Base-by-base conservation (phyloP, 2,329 filamentous ascomycete genomes). In the Phaeophleospora eucalypticola region DNA sequence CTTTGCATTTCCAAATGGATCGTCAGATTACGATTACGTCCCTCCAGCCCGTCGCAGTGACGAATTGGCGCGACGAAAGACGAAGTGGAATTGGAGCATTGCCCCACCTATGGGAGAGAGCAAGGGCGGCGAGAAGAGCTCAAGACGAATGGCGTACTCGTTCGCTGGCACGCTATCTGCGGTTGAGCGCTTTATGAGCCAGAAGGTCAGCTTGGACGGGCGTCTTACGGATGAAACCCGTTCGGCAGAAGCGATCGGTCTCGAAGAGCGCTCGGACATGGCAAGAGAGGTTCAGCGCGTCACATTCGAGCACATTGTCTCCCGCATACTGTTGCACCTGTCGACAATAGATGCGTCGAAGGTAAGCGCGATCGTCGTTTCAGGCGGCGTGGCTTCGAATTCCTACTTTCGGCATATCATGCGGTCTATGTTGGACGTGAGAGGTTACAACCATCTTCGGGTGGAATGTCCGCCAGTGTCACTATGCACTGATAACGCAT, bases 401-500 rank as follows among this genome's bases (percentile, higher is more conserved):
- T 68, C 69, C 41, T 96, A 86, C 65, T 73, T 98, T 35, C 79
- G 83, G 65, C 78, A 83, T 58, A 77, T 97, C 43, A 41, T 65
- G 43, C 52, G 54, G 21, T 46, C 54, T n/a, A 79, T 75, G 41
- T 71, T 96, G 35, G 77, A 84, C 53, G 78, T 74, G n/a, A 78
- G 85, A 36, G 87, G 87, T 0, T 84, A 81, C 61, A 62, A 64
- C 0, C 58, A 80, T 53, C 65, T 94, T 20, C 59, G 75, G 9
- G 66, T 96, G 6, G 69, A 84, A 21, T 86, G 85, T 45, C 91
- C 93, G n/a, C 89, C 89, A 2, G 68, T 80, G 8, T 73, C 76
- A 35, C 75, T 91, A 43, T 97, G 93, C 64, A 96, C 89, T 0
- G 93, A 98, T 62, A 97, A 98, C 67, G 93, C 93, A 10, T 88